phyloP scores from a whole-genome alignment of 805 yeast species.

The Candida loeiensis region DNA sequence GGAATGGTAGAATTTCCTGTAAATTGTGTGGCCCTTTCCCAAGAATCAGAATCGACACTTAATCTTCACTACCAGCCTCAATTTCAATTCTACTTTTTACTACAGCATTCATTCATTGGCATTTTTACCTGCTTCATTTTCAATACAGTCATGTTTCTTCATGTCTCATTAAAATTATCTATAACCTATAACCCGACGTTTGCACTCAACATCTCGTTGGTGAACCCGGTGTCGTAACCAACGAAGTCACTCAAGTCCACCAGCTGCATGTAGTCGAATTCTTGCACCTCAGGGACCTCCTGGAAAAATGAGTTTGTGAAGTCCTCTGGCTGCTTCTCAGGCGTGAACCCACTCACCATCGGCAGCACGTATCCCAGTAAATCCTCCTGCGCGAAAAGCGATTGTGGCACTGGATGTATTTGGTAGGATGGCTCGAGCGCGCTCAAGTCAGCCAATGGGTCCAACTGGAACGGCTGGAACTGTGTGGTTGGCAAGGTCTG shows the following conservation, averaged over 20 bases:
- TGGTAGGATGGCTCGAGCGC: not conserved
- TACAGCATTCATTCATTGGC: too few species aligned
- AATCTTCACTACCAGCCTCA: too few species aligned
- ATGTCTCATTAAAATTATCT: not conserved
- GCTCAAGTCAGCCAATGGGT: not conserved
- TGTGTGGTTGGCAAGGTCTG: not conserved
- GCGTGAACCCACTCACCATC: not conserved
- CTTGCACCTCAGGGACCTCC: conserved; percentile 1
- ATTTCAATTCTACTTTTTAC: too few species aligned
- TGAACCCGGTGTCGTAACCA: not conserved
- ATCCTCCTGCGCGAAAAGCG: conserved; percentile 2
- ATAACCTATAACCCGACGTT: conserved; percentile 3
- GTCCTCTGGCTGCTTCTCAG: conserved; percentile 1
- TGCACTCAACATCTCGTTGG: conserved; percentile 2
- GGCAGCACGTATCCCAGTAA: conserved; percentile 3
- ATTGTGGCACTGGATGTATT: not conserved
- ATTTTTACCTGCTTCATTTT: too few species aligned
- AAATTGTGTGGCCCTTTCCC: too few species aligned
- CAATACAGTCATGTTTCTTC: not conserved
- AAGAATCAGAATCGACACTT: too few species aligned
- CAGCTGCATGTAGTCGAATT: conserved; percentile 1
- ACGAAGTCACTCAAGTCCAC: not conserved
- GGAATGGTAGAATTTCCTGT: too few species aligned
- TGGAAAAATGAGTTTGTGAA: not conserved
- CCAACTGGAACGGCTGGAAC: not conserved